Conservation (phyloP, 495 filamentous ascomycete species). For the Podospora tetraspora region DNA sequence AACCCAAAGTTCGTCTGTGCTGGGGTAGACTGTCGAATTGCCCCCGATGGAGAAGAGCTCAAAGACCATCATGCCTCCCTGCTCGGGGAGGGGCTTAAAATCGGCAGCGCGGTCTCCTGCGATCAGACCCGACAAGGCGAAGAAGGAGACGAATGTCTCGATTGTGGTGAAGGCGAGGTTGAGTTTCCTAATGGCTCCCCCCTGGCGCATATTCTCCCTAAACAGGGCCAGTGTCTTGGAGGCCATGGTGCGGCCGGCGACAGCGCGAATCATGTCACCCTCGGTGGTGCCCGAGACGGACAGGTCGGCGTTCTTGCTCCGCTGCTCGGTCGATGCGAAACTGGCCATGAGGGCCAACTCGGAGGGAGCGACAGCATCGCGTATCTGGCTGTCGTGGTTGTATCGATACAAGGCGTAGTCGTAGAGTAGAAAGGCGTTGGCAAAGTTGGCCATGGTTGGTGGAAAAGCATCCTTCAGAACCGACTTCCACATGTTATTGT, state of each 20-base stretch:
- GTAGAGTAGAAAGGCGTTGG: constrained; percentile 40
- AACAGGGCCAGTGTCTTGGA: constrained; percentile 27
- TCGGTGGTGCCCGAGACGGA: constrained; percentile 21
- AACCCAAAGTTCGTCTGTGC: constrained; percentile 29
- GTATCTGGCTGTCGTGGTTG: constrained; percentile 30
- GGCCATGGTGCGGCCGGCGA: constrained; percentile 40
- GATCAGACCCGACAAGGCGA: constrained; percentile 31
- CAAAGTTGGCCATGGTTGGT: constrained; percentile 28
- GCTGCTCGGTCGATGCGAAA: constrained; percentile 34
- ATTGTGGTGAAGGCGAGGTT: constrained; percentile 39
- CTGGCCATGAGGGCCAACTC: constrained; percentile 25
- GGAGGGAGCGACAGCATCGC: constrained; percentile 14
- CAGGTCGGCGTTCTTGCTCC: constrained; percentile 32
- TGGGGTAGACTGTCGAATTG: constrained; percentile 20
- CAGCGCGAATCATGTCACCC: constrained; percentile 35
- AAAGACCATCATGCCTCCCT: constrained; percentile 39
- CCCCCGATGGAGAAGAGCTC: constrained; percentile 37
- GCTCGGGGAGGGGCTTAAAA: constrained; percentile 33
- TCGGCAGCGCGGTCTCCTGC: constrained; percentile 12
- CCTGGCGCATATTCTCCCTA: constrained; percentile 25
- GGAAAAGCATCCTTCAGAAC: constrained; percentile 29
- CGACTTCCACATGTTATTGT: constrained; percentile 27
- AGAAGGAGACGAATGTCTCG: constrained; percentile 41
- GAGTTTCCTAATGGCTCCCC: constrained; percentile 30
- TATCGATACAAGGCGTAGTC: constrained; percentile 39